phyloP scores from a whole-genome alignment of 2,329 filamentous ascomycete genomes.

The Onygenales sp. region DNA sequence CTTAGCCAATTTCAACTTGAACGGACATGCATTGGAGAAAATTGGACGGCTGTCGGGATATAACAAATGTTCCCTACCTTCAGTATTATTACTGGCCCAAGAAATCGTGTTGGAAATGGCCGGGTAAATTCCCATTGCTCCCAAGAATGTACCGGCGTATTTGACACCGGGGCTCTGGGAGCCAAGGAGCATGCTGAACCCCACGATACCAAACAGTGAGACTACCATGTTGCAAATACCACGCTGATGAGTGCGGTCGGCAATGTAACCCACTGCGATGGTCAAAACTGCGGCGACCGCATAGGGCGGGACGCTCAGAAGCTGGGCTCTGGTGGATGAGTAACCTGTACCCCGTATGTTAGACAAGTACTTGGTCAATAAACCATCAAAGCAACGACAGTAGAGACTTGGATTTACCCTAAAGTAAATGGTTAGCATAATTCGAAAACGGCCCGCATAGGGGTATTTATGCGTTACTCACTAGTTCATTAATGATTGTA shows the following conservation, averaged over 20 bases:
- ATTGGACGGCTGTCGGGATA: neutral
- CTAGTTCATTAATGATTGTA: conserved; percentile 56
- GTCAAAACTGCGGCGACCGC: conserved; percentile 62
- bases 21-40: too few species aligned
- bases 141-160: conserved; percentile 77
- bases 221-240: conserved; percentile 71
- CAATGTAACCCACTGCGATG: conserved; percentile 60
- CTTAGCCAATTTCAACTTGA: too few species aligned
- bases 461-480: neutral
- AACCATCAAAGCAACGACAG: neutral
- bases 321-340: conserved; percentile 54
- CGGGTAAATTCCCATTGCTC: conserved; percentile 80
- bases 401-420: neutral
- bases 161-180: conserved; percentile 56
- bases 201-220: conserved; percentile 61
- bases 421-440: neutral
- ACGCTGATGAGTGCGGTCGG: conserved; percentile 63
- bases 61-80: conserved; percentile 32
- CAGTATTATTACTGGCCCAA: conserved; percentile 81
- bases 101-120: conserved; percentile 78
- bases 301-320: conserved; percentile 69
- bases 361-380: neutral
- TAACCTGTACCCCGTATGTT: conserved; percentile 33
- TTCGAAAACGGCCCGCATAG: conserved; percentile 8
- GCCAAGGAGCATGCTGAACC: conserved; percentile 69